Percentiles rank a stretch among this genome's conserved stretches.
Evolutionary conservation across 495 filamentous ascomycete genomes (phyloP).

Genomic region (Usnea hakonensis): DNA sequence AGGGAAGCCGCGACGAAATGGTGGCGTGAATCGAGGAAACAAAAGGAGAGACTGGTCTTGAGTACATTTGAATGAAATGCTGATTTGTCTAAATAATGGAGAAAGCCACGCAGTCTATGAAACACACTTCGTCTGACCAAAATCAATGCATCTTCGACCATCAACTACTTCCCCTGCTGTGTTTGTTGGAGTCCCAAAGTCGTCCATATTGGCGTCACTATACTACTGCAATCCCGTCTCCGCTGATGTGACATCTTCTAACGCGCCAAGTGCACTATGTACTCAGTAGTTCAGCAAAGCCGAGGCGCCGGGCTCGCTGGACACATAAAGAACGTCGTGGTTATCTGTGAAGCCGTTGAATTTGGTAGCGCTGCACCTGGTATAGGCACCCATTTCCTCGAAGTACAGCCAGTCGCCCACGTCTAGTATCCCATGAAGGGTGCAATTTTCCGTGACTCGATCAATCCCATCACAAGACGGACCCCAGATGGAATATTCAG

Average conservation of each 20-base stretch:
- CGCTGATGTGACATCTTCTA: background rate
- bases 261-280: background rate
- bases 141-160: background rate
- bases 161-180: background rate
- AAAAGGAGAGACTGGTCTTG: background rate
- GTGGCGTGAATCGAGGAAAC: background rate
- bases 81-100: background rate
- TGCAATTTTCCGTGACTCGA: conserved; percentile 71
- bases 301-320: conserved; percentile 78
- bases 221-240: background rate
- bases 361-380: conserved; percentile 88
- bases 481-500: conserved; percentile 90
- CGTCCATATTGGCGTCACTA: background rate
- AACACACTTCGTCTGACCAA: background rate
- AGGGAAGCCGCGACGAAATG: background rate
- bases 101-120: background rate
- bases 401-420: conserved; percentile 98
- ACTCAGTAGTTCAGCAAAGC: conserved; percentile 56
- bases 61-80: background rate
- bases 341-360: conserved; percentile 98
- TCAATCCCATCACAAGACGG: conserved; percentile 98
- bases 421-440: conserved; percentile 64
- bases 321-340: conserved; percentile 89
- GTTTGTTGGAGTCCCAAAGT: background rate
- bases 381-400: conserved; percentile 97